phyloP scores from a whole-genome alignment of 108 stramenopile species.

The Nitzschia sp. region DNA sequence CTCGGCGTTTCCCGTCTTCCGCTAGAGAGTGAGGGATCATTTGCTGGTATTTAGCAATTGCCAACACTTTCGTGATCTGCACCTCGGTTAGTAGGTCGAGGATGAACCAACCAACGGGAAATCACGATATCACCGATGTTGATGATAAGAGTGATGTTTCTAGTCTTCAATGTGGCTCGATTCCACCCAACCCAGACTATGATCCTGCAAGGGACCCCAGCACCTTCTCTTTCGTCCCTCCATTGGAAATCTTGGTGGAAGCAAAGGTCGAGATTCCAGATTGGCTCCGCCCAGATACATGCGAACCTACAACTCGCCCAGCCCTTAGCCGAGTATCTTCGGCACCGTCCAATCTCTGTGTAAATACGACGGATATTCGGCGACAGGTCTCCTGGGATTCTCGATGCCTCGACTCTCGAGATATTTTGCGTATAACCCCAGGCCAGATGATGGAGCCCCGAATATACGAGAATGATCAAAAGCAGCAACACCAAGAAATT shows the following conservation, averaged over 20 bases:
- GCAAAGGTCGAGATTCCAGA: constrained; percentile 10
- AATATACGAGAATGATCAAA: background rate
- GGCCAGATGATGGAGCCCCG: background rate
- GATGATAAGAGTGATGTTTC: constrained; percentile 11
- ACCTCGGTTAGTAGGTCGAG: too few relatives aligned
- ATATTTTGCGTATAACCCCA: background rate
- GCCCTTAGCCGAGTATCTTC: background rate
- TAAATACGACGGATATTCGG: background rate
- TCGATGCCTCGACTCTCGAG: background rate
- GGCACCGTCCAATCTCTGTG: background rate
- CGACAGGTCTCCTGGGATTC: constrained; percentile 26
- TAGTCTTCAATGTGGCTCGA: constrained; percentile 20
- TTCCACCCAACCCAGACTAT: constrained; percentile 6
- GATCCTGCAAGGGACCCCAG: constrained; percentile 4
- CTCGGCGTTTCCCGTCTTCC: too few relatives aligned
- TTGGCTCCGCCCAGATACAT: background rate
- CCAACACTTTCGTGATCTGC: too few relatives aligned
- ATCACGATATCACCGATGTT: background rate
- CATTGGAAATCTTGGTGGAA: constrained; percentile 7
- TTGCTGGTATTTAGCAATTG: too few relatives aligned
- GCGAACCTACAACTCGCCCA: background rate
- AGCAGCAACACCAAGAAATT: background rate
- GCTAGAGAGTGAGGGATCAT: too few relatives aligned
- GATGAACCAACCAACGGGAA: too few relatives aligned
- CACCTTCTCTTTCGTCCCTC: constrained; percentile 6